Base-by-base conservation (phyloP, 2,329 filamentous ascomycete genomes). In the Ascochyta koolunga region DNA sequence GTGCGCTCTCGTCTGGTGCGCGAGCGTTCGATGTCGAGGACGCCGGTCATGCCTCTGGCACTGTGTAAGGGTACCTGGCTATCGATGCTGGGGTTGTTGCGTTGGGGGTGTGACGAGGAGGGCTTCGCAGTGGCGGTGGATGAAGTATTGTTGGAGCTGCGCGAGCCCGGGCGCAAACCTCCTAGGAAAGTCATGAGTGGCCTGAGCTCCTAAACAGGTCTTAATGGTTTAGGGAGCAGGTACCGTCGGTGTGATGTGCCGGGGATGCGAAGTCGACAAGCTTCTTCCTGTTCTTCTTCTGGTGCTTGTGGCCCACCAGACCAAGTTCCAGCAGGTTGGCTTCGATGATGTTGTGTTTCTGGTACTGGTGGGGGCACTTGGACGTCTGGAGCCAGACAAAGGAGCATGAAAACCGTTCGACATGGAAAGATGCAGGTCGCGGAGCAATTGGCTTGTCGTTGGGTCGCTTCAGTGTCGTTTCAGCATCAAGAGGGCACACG, bases 1-100 rank as follows among this genome's bases (percentile, higher is more conserved):
- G 93, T 99, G 72, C 95, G 86, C 77, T 98, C 93, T 70, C 93
- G 85, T 71, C 95, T 86, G 62, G 87, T 88, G 62, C 91, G 88
- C 67, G 85, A 88, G 69, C 91, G 84, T 69, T 96, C 91, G 46
- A 89, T 81, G 68, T 88, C 87, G 80, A 91, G 85, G 74, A 85
- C 84, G 68, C 84, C 84, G 49, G 86, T 82, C 79, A 88, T 87
- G 63, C 69, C 74, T 74, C 72, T 69, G 58, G 62, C 60, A 32
- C 69, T 70, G 59, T 70, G 70, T 36, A 70, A 63, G 13, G 70
- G 73, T 21, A 57, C 49, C 35, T 68, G 61, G 18, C 67, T 62
- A 37, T 68, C 60, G 46, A 68, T 55, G 16, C 64, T 68, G n/a
- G 62, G 56, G 58, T 61, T 64, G 43, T 63, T 68, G 41, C 61